phyloP scores from a whole-genome alignment of 495 filamentous ascomycete genomes.

The Aspergillus avenaceus region DNA sequence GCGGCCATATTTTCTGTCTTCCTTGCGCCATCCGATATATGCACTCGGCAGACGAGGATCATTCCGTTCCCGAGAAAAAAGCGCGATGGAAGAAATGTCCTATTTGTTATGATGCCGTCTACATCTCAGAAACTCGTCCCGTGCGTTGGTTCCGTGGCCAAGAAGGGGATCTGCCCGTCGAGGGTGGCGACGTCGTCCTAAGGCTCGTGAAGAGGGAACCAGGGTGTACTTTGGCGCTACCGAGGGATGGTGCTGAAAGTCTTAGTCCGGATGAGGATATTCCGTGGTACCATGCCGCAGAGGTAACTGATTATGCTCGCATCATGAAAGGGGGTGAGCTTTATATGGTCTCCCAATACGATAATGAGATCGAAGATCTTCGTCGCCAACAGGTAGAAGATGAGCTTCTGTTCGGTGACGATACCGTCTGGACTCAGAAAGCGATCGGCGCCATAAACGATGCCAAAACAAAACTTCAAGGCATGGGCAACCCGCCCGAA shows the following conservation, averaged over 20 bases:
- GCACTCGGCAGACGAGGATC: slow-evolving; percentile 72
- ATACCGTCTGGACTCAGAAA: slow-evolving; percentile 85
- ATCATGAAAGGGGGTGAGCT: slow-evolving; percentile 92
- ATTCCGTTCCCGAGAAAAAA: slow-evolving; percentile 59
- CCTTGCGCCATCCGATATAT: slow-evolving; percentile 94
- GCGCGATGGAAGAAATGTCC: slow-evolving; percentile 92
- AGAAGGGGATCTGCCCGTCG: slow-evolving; percentile 70
- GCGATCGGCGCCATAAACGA: slow-evolving; percentile 68
- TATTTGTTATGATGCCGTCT: slow-evolving; percentile 89
- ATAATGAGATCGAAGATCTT: slow-evolving; percentile 71
- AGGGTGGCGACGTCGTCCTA: slow-evolving; percentile 85
- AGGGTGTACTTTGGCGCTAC: slow-evolving; percentile 80
- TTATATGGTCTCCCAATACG: slow-evolving; percentile 79
- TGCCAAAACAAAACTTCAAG: slow-evolving; percentile 65
- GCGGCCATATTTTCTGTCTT: slow-evolving; percentile 95
- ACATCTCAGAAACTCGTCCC: slow-evolving; percentile 80
- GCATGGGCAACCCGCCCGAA: slow-evolving; percentile 67
- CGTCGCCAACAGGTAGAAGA: slow-evolving; percentile 77
- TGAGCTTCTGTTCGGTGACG: slow-evolving; percentile 89
- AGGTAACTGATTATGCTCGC: slow-evolving; percentile 89
- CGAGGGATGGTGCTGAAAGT: slow-evolving; percentile 73
- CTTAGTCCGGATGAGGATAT: slow-evolving; percentile 66
- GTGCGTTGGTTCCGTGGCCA: slow-evolving; percentile 91
- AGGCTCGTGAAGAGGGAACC: slow-evolving; percentile 75
- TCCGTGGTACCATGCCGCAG: slow-evolving; percentile 91